These are phyloP conservation scores for Pezicula rhizophila DNA, from an alignment of 2,329 filamentous ascomycete species.

Conservation along the genomic window DNA sequence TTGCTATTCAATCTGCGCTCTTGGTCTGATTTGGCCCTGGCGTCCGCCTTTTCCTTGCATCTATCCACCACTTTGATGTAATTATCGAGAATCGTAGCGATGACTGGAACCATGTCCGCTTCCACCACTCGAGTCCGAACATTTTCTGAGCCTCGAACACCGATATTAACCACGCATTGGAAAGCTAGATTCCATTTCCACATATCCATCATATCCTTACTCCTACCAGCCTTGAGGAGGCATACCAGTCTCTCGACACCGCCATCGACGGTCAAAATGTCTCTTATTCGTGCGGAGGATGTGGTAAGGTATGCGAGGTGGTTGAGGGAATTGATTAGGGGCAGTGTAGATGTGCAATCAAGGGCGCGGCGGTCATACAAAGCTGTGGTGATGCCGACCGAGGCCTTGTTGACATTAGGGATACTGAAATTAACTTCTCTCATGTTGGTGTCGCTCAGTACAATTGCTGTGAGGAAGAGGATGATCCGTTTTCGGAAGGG, in stretches of 20 bases:
- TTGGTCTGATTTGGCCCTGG: constrained; percentile 55
- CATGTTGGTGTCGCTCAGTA: constrained; percentile 56
- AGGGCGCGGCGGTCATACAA: constrained; percentile 95
- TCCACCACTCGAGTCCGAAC: constrained; percentile 94
- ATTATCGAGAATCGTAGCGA: constrained; percentile 95
- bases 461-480: constrained; percentile 13
- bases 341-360: constrained; percentile 95
- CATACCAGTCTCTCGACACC: constrained; percentile 94
- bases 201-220: constrained; percentile 99
- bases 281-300: constrained; percentile 91
- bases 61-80: constrained; percentile 96
- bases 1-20: constrained; percentile 31
- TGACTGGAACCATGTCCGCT: constrained; percentile 98
- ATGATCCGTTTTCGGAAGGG: constrained; percentile 9
- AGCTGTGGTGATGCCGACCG: constrained; percentile 95
- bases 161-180: constrained; percentile 98
- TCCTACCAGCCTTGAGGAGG: constrained; percentile 95
- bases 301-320: constrained; percentile 98
- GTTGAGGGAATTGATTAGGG: constrained; percentile 97
- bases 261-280: constrained; percentile 97
- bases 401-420: constrained; percentile 98
- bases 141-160: constrained; percentile 87
- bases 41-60: constrained; percentile 76
- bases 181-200: constrained; percentile 99
- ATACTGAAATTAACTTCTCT: constrained; percentile 99